These are phyloP conservation scores for Yarrowia sp. DNA, from an alignment of 805 yeast species.

Conservation along the genomic window DNA sequence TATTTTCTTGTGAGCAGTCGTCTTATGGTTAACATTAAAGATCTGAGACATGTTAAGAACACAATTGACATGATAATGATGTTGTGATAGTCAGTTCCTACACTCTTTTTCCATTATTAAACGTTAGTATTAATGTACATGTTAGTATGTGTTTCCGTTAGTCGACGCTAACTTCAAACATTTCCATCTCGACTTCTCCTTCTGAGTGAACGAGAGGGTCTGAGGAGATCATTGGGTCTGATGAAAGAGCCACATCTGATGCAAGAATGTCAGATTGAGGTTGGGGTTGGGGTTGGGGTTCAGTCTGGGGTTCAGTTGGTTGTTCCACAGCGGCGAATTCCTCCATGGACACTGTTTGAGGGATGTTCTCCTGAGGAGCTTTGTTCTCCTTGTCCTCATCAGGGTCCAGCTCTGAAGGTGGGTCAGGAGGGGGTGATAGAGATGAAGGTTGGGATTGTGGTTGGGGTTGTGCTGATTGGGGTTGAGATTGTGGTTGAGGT, in stretches of 20 bases:
- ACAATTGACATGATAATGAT: too few relatives aligned
- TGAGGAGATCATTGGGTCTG: slow-evolving; percentile 14
- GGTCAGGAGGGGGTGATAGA: neutral
- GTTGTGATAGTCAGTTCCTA: too few relatives aligned
- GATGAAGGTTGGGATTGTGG: neutral
- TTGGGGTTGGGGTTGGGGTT: neutral
- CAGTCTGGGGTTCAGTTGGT: neutral
- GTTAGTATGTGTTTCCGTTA: neutral
- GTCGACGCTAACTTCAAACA: slow-evolving; percentile 12
- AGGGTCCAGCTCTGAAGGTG: slow-evolving; percentile 10
- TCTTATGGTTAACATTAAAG: too few relatives aligned
- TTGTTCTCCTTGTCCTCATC: slow-evolving; percentile 25
- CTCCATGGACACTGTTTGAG: neutral
- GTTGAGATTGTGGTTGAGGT: neutral
- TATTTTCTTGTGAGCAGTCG: too few relatives aligned
- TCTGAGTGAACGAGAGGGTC: slow-evolving; percentile 4
- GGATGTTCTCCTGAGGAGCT: neutral
- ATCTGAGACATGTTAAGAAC: too few relatives aligned
- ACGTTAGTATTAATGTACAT: slow-evolving; percentile 19
- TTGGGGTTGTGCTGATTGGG: neutral
- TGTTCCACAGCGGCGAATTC: neutral
- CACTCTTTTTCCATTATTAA: neutral
- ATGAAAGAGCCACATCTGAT: neutral
- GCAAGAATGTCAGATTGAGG: neutral
- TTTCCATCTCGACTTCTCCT: neutral